phyloP scores from a whole-genome alignment of 2,329 filamentous ascomycete species.

The Pyricularia sp. region DNA sequence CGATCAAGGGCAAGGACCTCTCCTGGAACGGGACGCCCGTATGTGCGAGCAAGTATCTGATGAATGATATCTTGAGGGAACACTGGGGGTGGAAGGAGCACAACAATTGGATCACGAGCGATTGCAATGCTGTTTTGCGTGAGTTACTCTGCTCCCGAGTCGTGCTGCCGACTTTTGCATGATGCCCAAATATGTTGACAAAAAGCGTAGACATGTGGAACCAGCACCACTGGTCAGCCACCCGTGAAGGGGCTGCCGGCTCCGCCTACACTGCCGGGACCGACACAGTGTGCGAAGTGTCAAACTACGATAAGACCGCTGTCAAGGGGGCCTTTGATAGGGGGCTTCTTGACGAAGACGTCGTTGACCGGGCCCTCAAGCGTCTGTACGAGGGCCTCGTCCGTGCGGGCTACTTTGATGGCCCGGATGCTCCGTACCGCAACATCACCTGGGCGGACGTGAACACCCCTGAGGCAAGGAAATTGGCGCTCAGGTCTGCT shows the following conservation, averaged over 20 bases:
- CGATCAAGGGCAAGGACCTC: not conserved
- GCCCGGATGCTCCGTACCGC: constrained; percentile 32
- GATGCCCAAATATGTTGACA: constrained; percentile 31
- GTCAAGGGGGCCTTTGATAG: constrained; percentile 15
- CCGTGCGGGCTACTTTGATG: constrained; percentile 48
- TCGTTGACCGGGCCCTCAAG: constrained; percentile 37
- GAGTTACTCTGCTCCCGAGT: not conserved
- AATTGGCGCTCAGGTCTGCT: constrained; percentile 46
- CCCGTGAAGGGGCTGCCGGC: constrained; percentile 6
- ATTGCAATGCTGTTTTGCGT: constrained; percentile 51
- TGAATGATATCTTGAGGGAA: constrained; percentile 53
- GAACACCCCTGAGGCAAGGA: constrained; percentile 39
- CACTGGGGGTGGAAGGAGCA: constrained; percentile 55
- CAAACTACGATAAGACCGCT: not conserved
- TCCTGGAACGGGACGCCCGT: constrained; percentile 44
- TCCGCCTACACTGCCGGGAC: constrained; percentile 1
- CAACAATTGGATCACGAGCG: constrained; percentile 53
- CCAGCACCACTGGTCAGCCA: constrained; percentile 10
- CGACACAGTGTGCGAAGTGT: constrained; percentile 21
- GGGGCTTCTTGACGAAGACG: constrained; percentile 31
- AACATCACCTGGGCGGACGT: constrained; percentile 46
- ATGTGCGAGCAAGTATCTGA: constrained; percentile 53
- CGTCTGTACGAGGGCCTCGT: constrained; percentile 46
- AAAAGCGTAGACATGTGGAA: not conserved
- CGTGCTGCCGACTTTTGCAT: not conserved